Evolutionary conservation across 495 filamentous ascomycete genomes (phyloP), one percentile per base, ranked within the genome.

Genomic region (Penicillium subrubescens): DNA sequence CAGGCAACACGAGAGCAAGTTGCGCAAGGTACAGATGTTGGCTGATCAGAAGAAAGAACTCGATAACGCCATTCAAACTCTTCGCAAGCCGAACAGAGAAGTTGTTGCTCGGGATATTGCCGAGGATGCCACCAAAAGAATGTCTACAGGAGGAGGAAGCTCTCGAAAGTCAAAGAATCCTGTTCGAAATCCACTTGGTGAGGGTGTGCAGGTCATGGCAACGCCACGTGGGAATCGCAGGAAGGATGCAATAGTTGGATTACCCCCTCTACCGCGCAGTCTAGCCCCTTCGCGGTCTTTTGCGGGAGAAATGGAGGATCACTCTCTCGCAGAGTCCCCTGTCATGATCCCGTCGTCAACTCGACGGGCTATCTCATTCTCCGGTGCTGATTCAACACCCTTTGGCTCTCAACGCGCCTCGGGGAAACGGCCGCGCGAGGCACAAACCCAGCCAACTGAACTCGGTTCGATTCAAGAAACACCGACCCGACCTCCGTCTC

Each of bases 41-140:
- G 72, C 77, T 12, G 81, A 86, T 21, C 81, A 84, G 53, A 89
- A 96, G 62, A 88, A 89, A 61, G 91, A 97, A 71, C 81, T 97
- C 29, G 87, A 90, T 68, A 87, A 90, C 37, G 95, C 94, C 14
- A 97, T 98, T 62, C 80, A 85, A 12, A 83, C 91, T 2, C 79
- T 98, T 31, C 91, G 93, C 68, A 96, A 89, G 74, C 95, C 95
- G 6, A 97, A 97, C 70, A 84, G 95, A 60, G 84, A 89, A 7
- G 79, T 94, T 46, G 92, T 91, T 14, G 88, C 87, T 14, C 88
- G 88, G 66, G 88, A 89, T 55, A 80, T 92, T 43, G 89, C 85
- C 8, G 88, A 94, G 5, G 88, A 86, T 57, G 86, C 86, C 11
- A 89, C 91, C 64, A 87, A 85, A 69, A 83, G 90, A 61, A 79